Evolutionary conservation across 2,329 filamentous ascomycete species (phyloP), one percentile per base, ranked within the genome.

Genomic region (Uncinocarpus reesii): DNA sequence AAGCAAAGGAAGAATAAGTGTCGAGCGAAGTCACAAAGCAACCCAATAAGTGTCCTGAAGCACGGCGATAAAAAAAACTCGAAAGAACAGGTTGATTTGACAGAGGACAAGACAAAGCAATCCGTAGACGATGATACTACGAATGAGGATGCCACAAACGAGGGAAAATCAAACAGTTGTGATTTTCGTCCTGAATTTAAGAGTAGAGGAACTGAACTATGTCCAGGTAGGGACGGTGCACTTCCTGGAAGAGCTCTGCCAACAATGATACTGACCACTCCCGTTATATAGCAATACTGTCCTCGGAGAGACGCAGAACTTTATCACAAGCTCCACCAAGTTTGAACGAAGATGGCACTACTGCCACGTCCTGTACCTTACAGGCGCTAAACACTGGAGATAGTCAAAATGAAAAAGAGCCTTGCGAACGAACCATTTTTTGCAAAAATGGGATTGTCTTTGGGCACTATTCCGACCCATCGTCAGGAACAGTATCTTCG

Each of bases 381-480:
- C 15, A 21, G 4, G 13, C 7, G 16, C 2, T 4, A 20, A 20
- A 23, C 7, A 13, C 41, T 7, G 18, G 24, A 26, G 11, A n/a
- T n/a, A 26, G 23, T n/a, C 49, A 42, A 16, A 13, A 15, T 8
- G 8, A 23, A n/a, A 13, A 1, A n/a, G 42, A 47, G n/a, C 11
- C 20, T 16, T 47, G 44, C 23, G 44, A 47, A 20, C 4, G 21
- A 13, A 47, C 44, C 1, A 47, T 32, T 15, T 47, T 47, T 13
- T 7, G 34, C 13, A 38, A 23, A 23, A 18, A 29, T 11, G 44
- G 44, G 1, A 38, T 47, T 29, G 26, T 31, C 7, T 47, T 47
- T 32, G 44, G 44, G 16, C 44, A 47, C 15, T 23, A 26, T 24
- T 40, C 44, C 8, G 38, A 28, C 2, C 29, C 42, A n/a, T 35